Evolutionary conservation across 768 basidiomycete species (phyloP).

Genomic region (Lactarius indigo): DNA sequence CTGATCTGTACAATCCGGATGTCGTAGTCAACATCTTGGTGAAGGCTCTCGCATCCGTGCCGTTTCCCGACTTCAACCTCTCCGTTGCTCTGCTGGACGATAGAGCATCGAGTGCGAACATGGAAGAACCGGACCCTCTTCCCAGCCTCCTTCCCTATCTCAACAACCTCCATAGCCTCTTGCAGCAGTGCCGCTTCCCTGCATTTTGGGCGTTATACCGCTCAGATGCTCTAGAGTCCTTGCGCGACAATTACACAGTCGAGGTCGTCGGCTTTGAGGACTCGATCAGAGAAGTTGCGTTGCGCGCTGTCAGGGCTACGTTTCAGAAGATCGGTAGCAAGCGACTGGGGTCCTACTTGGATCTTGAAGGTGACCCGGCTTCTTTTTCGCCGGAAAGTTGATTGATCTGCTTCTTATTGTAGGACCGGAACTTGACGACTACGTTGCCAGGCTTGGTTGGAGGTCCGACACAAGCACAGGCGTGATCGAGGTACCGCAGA

Average conservation of each 20-base stretch:
- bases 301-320: conserved; percentile 72
- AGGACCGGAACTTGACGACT: conserved; percentile 59
- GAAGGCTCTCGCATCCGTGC: conserved; percentile 81
- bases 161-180: conserved; percentile 60
- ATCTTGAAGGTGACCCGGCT: conserved; percentile 50
- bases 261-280: conserved; percentile 83
- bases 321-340: conserved; percentile 70
- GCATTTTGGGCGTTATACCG: conserved; percentile 78
- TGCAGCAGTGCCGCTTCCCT: conserved; percentile 84
- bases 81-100: conserved; percentile 91
- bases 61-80: conserved; percentile 91
- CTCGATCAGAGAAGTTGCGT: conserved; percentile 71
- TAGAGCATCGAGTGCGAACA: conserved; percentile 46
- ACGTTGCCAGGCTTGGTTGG: conserved; percentile 68
- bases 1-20: conserved; percentile 87
- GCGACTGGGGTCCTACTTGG: conserved; percentile 67
- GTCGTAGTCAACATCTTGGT: conserved; percentile 93
- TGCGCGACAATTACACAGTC: conserved; percentile 83
- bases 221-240: conserved; percentile 62
- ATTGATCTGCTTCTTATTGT: neutral
- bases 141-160: conserved; percentile 66
- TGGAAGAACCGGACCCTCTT: conserved; percentile 82
- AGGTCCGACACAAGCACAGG: conserved; percentile 47
- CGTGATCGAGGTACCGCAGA: conserved; percentile 68
- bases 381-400: neutral